phyloP scores from a whole-genome alignment of 352 stramenopile genomes.

The Phytopythium ostracodes region DNA sequence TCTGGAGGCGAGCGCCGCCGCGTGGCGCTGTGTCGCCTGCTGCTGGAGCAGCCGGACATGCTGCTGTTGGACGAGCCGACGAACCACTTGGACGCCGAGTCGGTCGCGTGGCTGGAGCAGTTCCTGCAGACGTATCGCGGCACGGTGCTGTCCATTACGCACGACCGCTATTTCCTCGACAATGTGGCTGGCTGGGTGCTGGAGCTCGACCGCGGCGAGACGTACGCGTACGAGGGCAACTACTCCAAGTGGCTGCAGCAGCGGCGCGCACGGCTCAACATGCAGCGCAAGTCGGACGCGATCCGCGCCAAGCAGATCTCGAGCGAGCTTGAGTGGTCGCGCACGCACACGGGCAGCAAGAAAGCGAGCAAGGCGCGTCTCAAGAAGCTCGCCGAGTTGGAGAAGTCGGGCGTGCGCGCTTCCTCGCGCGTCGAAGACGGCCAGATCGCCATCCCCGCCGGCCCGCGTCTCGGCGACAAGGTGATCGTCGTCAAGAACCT shows the following conservation, averaged over 20 bases:
- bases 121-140: constrained; percentile 95
- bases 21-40: constrained; percentile 93
- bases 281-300: constrained; percentile 92
- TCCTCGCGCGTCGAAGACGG: constrained; percentile 74
- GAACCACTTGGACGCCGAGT: constrained; percentile 98
- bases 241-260: constrained; percentile 97
- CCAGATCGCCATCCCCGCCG: constrained; percentile 90
- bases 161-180: constrained; percentile 99
- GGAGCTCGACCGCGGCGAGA: constrained; percentile 95
- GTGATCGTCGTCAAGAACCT: constrained; percentile 85
- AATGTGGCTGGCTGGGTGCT: constrained; percentile 98
- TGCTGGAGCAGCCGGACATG: constrained; percentile 96
- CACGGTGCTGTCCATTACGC: constrained; percentile 97
- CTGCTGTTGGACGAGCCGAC: constrained; percentile 97
- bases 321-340: constrained; percentile 94
- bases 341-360: constrained; percentile 74
- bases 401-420: constrained; percentile 48
- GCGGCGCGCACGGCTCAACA: constrained; percentile 93
- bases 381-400: constrained; percentile 91
- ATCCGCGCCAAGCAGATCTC: constrained; percentile 90
- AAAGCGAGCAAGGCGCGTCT: constrained; percentile 92
- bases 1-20: constrained; percentile 94
- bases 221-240: constrained; percentile 98
- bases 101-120: constrained; percentile 96
- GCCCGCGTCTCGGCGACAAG: constrained; percentile 91